Evolutionary conservation across 306 rosid species (phyloP).

Genomic region (Gillenia trifoliata): DNA sequence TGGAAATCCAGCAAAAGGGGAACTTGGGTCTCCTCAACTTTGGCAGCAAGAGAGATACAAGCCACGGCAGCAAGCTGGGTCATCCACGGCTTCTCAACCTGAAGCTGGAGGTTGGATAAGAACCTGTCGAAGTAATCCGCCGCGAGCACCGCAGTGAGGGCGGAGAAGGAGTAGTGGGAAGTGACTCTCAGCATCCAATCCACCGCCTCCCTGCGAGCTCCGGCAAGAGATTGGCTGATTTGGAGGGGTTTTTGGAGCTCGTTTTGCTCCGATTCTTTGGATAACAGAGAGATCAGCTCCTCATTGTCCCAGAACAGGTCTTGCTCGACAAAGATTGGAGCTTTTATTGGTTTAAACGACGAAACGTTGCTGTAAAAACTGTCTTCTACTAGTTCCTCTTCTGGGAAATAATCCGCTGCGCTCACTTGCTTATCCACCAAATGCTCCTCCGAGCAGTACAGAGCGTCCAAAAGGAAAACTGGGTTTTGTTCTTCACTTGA

Average conservation of each 20-base stretch:
- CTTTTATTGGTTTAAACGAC: slow-evolving; percentile 6
- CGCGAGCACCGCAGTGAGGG: slow-evolving; percentile 73
- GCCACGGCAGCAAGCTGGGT: slow-evolving; percentile 75
- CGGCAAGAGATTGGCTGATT: slow-evolving; percentile 21
- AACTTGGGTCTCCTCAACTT: slow-evolving; percentile 81
- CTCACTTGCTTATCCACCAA: slow-evolving; percentile 34
- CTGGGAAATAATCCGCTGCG: slow-evolving; percentile 7
- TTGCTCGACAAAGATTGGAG: slow-evolving; percentile 35
- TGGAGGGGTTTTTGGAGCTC: slow-evolving; percentile 22
- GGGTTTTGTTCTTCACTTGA: slow-evolving; percentile 12
- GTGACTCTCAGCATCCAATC: slow-evolving; percentile 73
- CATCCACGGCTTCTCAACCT: slow-evolving; percentile 82
- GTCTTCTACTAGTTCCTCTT: slow-evolving; percentile 15
- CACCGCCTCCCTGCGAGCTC: slow-evolving; percentile 49
- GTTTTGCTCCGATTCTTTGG: slow-evolving; percentile 39
- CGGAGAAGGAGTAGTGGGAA: slow-evolving; percentile 59
- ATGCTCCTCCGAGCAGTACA: slow-evolving; percentile 68
- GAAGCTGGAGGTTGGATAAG: slow-evolving; percentile 39
- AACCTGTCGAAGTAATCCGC: slow-evolving; percentile 75
- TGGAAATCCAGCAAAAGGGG: slow-evolving; percentile 75
- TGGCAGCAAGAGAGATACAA: slow-evolving; percentile 85
- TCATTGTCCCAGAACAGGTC: slow-evolving; percentile 72
- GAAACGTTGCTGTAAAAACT: slow-evolving; percentile 3
- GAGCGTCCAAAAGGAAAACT: slow-evolving; percentile 44
- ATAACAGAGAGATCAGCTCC: slow-evolving; percentile 54